A percentile compares a stretch with the other conserved stretches of the same genome.
Evolutionary conservation across 805 yeast species (phyloP).

Genomic region (Alloascoidea hylecoeti): DNA sequence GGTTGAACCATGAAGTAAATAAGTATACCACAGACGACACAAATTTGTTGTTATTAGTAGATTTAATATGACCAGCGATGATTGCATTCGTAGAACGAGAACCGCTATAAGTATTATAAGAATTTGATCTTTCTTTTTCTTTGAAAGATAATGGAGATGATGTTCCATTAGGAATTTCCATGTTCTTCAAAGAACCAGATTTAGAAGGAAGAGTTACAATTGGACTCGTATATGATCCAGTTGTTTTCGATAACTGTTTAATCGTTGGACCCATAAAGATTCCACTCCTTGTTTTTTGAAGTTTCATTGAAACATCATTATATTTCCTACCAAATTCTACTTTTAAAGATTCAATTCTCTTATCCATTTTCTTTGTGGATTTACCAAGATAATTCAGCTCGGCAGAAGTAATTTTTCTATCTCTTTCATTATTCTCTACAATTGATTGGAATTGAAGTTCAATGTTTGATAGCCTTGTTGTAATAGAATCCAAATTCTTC

Average conservation of each 20-base stretch:
- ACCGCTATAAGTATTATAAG: neutral
- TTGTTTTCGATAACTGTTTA: neutral
- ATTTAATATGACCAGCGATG: neutral
- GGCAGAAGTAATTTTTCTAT: neutral
- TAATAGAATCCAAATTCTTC: neutral
- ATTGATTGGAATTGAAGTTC: neutral
- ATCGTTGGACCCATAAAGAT: too few species aligned
- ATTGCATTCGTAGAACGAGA: neutral
- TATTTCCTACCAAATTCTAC: neutral
- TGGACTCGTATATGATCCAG: neutral
- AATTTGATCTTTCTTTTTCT: too few species aligned
- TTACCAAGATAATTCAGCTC: neutral
- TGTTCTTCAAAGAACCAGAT: too few species aligned
- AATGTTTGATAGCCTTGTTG: neutral
- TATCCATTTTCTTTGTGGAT: neutral
- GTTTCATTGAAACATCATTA: neutral
- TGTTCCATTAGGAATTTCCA: too few species aligned
- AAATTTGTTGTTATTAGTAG: neutral
- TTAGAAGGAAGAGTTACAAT: too few species aligned
- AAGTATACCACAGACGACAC: neutral
- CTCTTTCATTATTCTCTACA: neutral
- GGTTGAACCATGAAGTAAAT: neutral
- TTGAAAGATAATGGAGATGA: too few species aligned
- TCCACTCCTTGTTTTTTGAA: too few species aligned
- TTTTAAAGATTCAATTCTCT: neutral